Percentiles rank a stretch among this genome's conserved stretches.
Evolutionary conservation across 2,329 filamentous ascomycete genomes (phyloP).

Genomic region (Fusarium sp.): DNA sequence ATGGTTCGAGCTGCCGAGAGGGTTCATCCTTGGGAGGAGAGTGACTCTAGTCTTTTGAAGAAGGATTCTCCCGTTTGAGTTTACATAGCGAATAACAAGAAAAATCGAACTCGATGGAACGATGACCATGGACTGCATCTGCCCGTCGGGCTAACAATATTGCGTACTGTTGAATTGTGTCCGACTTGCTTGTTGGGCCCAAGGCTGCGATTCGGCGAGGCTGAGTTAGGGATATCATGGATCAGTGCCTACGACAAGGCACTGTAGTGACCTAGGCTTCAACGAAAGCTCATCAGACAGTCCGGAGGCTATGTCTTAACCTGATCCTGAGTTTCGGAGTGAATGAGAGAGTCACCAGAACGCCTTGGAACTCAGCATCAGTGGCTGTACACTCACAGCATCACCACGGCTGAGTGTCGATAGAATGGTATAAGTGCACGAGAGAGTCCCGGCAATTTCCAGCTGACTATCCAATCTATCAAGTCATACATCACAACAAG

Average conservation of each 20-base stretch:
- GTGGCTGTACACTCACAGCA: background rate
- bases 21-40: constrained; percentile 42
- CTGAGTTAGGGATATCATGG: too few relatives aligned
- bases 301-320: too few relatives aligned
- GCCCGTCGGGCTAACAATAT: background rate
- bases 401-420: background rate
- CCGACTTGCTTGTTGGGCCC: too few relatives aligned
- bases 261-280: too few relatives aligned
- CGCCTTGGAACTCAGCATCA: background rate
- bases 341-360: too few relatives aligned
- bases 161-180: background rate
- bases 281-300: too few relatives aligned
- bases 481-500: background rate
- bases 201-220: too few relatives aligned
- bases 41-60: constrained; percentile 25
- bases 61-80: constrained; percentile 8
- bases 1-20: constrained; percentile 32
- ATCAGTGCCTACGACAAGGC: too few relatives aligned
- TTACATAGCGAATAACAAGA: background rate
- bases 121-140: background rate
- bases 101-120: background rate
- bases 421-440: background rate
- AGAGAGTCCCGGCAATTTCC: background rate
- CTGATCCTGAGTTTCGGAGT: too few relatives aligned
- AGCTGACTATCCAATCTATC: background rate